Evolutionary conservation across 164 flowering plant species (phyloP).

Genomic region (Protea cynaroides): DNA sequence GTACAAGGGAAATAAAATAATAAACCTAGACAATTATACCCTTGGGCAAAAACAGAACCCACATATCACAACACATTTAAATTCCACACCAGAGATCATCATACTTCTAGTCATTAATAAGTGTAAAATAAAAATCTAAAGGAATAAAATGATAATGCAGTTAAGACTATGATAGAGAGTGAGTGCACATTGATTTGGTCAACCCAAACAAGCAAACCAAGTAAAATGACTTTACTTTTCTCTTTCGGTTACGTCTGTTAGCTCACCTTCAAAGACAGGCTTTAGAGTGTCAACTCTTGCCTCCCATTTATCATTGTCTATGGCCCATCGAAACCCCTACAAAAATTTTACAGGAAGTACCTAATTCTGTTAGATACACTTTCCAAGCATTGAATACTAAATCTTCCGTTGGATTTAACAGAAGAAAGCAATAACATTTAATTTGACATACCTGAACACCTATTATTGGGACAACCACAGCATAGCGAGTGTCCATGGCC

Average conservation of each 20-base stretch:
- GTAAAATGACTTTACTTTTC: neutral
- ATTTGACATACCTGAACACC: slow-evolving; percentile 72
- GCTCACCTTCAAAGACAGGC: slow-evolving; percentile 81
- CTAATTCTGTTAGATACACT: neutral
- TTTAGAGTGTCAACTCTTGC: slow-evolving; percentile 86
- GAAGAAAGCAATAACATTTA: slow-evolving; percentile 1
- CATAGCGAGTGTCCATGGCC: slow-evolving; percentile 69
- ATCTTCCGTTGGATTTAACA: neutral
- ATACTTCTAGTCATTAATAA: too few species aligned
- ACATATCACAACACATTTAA: too few species aligned
- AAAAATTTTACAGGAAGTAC: slow-evolving; percentile 6
- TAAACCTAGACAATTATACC: too few species aligned
- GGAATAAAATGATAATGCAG: too few species aligned
- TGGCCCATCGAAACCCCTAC: slow-evolving; percentile 92
- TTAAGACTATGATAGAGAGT: too few species aligned
- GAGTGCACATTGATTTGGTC: too few species aligned
- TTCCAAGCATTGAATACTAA: neutral
- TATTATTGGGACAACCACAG: slow-evolving; percentile 84
- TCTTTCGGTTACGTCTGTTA: neutral
- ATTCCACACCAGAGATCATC: too few species aligned
- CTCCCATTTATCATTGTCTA: slow-evolving; percentile 88
- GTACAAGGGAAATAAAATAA: too few species aligned
- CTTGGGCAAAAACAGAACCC: too few species aligned
- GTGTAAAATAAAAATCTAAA: too few species aligned
- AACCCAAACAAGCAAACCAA: neutral